These are phyloP conservation scores for Geotrichum candidum DNA, from an alignment of 1,139 yeast genomes.

Conservation along the genomic window DNA sequence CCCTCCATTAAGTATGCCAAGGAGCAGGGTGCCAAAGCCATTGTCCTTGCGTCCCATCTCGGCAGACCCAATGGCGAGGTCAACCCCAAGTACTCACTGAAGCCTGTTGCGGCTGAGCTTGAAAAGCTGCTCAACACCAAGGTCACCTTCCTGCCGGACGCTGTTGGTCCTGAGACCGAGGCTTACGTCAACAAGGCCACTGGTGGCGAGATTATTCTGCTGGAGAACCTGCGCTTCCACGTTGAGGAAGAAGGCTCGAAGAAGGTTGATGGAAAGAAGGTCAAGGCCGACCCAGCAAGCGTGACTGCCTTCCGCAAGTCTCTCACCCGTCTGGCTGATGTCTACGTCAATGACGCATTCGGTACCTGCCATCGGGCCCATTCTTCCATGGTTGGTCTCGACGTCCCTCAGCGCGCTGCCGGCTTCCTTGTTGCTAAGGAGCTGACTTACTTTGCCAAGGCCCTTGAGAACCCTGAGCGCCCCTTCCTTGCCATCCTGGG, in stretches of 20 bases:
- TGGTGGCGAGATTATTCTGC: conserved; percentile 68
- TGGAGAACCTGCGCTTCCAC: conserved; percentile 96
- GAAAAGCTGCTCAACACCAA: conserved; percentile 60
- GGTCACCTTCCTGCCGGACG: conserved; percentile 76
- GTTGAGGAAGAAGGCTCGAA: conserved; percentile 92
- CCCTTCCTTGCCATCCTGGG: conserved; percentile 97
- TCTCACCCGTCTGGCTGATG: conserved; percentile 86
- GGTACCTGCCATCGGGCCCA: conserved; percentile 99
- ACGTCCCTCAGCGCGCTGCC: conserved; percentile 88
- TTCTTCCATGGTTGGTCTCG: conserved; percentile 95
- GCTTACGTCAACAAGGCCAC: conserved; percentile 62
- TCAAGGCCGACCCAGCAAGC: conserved; percentile 77
- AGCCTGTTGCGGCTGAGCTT: conserved; percentile 87
- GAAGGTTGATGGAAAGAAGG: conserved; percentile 82
- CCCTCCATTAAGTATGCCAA: conserved; percentile 93
- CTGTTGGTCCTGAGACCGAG: conserved; percentile 85
- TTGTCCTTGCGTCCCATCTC: conserved; percentile 88
- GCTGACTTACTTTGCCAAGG: conserved; percentile 92
- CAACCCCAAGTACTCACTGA: conserved; percentile 75
- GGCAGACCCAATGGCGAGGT: conserved; percentile 96
- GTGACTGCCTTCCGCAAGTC: conserved; percentile 81
- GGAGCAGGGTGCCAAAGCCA: conserved; percentile 80
- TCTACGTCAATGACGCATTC: conserved; percentile 93
- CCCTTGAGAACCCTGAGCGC: conserved; percentile 91
- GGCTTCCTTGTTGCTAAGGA: conserved; percentile 98